phyloP scores from a whole-genome alignment of 2,329 filamentous ascomycete species.

The Fonsecaea multimorphosa region DNA sequence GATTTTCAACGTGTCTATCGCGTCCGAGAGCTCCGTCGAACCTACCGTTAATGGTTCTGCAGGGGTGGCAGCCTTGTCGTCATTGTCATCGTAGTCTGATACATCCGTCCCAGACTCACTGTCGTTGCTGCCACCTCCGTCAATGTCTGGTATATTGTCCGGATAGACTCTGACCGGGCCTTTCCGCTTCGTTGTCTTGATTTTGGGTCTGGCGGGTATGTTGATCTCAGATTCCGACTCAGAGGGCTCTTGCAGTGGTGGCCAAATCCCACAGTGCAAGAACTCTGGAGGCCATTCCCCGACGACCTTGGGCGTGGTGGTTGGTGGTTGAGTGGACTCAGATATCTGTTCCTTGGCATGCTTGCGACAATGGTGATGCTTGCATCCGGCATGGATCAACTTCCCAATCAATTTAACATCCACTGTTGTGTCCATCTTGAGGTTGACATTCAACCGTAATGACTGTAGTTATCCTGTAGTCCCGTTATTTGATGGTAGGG shows the following conservation, averaged over 20 bases:
- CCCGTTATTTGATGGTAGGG: neutral
- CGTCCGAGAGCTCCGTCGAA: constrained; percentile 18
- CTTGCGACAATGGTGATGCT: constrained; percentile 19
- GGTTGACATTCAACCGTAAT: neutral
- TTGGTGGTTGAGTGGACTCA: neutral
- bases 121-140: neutral
- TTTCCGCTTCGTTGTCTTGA: neutral
- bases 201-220: neutral
- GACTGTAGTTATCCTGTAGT: neutral
- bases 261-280: constrained; percentile 26
- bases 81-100: neutral
- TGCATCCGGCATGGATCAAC: constrained; percentile 23
- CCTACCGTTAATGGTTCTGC: neutral
- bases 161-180: constrained; percentile 2
- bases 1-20: constrained; percentile 19
- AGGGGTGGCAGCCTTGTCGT: constrained; percentile 10
- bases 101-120: constrained; percentile 1
- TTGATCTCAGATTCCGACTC: neutral
- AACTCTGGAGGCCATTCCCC: constrained; percentile 22
- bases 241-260: constrained; percentile 1
- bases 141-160: constrained; percentile 6
- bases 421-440: constrained; percentile 22
- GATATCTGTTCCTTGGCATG: neutral
- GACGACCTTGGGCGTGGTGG: neutral
- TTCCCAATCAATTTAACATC: constrained; percentile 22